A percentile compares a stretch with the other conserved stretches of the same genome.
Conservation (phyloP, 306 rosid species). For the Herpetospermum pedunculosum region DNA sequence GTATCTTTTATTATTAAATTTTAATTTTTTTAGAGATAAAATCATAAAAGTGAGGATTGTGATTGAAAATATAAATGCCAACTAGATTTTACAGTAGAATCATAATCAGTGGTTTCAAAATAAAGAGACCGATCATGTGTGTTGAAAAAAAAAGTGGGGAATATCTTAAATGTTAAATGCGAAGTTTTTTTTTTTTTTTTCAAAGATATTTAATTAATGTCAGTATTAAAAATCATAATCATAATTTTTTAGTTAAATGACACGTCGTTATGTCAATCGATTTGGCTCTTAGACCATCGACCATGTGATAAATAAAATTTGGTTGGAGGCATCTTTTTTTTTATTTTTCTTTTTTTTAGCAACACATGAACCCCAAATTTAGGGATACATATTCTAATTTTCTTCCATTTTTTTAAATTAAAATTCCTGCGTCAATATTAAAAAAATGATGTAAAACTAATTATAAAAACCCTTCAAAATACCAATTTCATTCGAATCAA, state of each 20-base stretch:
- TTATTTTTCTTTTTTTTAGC: background rate
- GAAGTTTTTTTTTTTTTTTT: too few relatives aligned
- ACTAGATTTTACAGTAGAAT: background rate
- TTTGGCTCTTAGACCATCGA: too few relatives aligned
- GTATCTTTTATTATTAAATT: background rate
- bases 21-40: background rate
- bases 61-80: background rate
- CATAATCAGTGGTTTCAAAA: background rate
- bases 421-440: too few relatives aligned
- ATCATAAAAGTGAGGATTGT: background rate
- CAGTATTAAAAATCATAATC: too few relatives aligned
- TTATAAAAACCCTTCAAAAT: background rate
- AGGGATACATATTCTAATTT: background rate
- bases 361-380: background rate
- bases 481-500: background rate
- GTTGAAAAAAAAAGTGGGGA: too few relatives aligned
- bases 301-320: background rate
- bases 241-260: too few relatives aligned
- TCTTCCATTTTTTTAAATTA: too few relatives aligned
- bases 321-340: background rate
- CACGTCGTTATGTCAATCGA: too few relatives aligned
- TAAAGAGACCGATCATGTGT: too few relatives aligned
- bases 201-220: too few relatives aligned
- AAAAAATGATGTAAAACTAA: too few relatives aligned
- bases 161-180: too few relatives aligned